phyloP scores from a whole-genome alignment of 2,329 filamentous ascomycete genomes.

The Cercospora nicotianae region DNA sequence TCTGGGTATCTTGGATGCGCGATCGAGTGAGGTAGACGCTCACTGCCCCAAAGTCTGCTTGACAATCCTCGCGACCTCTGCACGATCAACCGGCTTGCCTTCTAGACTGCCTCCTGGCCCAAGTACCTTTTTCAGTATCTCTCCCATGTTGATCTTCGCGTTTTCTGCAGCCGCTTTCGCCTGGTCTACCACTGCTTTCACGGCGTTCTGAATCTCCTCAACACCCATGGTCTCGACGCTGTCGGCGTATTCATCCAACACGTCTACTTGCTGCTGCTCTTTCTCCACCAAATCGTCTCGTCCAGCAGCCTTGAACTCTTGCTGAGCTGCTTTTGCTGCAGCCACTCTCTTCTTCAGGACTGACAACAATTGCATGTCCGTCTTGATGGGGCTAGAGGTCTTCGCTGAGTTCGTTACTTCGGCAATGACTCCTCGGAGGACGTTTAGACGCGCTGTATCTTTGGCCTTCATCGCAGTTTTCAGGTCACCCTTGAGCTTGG shows the following conservation, averaged over 20 bases:
- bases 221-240: conserved; percentile 59
- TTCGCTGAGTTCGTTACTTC: conserved; percentile 75
- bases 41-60: conserved; percentile 44
- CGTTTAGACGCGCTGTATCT: conserved; percentile 61
- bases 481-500: conserved; percentile 48
- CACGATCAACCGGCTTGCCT: conserved; percentile 65
- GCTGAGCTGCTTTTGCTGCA: conserved; percentile 58
- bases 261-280: conserved; percentile 64
- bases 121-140: conserved; percentile 63
- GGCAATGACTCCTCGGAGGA: conserved; percentile 67
- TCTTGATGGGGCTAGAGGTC: conserved; percentile 66
- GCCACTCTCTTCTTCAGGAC: conserved; percentile 66
- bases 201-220: conserved; percentile 58
- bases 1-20: neutral
- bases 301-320: conserved; percentile 64
- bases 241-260: conserved; percentile 66
- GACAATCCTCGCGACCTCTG: conserved; percentile 60
- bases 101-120: conserved; percentile 55
- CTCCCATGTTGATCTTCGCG: conserved; percentile 55
- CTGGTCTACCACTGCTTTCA: conserved; percentile 55
- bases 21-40: neutral
- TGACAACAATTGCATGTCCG: conserved; percentile 67
- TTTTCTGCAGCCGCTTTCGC: conserved; percentile 49
- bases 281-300: conserved; percentile 69
- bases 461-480: conserved; percentile 52